These are phyloP conservation scores for Neofusicoccum ribis DNA, from an alignment of 2,329 filamentous ascomycete species.

Conservation along the genomic window DNA sequence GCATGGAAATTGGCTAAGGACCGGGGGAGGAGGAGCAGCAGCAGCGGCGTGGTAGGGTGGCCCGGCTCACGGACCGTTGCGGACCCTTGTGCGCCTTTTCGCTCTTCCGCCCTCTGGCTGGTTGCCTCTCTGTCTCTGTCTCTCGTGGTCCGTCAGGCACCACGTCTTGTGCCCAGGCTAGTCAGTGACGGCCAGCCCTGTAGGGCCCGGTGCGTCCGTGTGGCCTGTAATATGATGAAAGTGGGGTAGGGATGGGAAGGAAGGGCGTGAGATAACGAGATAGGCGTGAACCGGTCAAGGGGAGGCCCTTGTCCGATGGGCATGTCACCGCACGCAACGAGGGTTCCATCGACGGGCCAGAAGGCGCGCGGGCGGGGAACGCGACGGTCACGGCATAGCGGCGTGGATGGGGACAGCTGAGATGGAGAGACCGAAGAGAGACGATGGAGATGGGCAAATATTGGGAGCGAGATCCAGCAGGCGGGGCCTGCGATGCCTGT, in stretches of 20 bases:
- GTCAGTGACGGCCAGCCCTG: not conserved
- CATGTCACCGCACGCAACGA: not conserved
- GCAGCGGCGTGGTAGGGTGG: too few species aligned
- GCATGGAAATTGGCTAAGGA: too few species aligned
- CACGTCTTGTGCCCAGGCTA: too few species aligned
- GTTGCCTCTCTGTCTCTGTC: too few species aligned
- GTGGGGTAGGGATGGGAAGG: not conserved
- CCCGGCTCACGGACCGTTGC: too few species aligned
- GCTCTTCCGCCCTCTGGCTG: too few species aligned
- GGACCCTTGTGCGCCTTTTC: too few species aligned
- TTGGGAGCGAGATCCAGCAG: not conserved
- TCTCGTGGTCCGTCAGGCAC: too few species aligned
- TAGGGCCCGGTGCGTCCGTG: not conserved
- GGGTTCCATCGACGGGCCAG: not conserved
- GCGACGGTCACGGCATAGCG: too few species aligned
- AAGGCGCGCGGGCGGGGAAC: too few species aligned
- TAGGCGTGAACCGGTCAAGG: constrained; percentile 1
- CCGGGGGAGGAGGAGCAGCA: too few species aligned
- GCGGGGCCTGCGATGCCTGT: not conserved
- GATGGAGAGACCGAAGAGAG: not conserved
- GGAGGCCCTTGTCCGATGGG: not conserved
- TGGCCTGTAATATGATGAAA: constrained; percentile 2
- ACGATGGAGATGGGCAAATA: too few species aligned
- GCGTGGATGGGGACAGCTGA: not conserved
- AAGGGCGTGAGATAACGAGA: not conserved